phyloP scores from a whole-genome alignment of 2,329 filamentous ascomycete species.

The Periconia sp. region DNA sequence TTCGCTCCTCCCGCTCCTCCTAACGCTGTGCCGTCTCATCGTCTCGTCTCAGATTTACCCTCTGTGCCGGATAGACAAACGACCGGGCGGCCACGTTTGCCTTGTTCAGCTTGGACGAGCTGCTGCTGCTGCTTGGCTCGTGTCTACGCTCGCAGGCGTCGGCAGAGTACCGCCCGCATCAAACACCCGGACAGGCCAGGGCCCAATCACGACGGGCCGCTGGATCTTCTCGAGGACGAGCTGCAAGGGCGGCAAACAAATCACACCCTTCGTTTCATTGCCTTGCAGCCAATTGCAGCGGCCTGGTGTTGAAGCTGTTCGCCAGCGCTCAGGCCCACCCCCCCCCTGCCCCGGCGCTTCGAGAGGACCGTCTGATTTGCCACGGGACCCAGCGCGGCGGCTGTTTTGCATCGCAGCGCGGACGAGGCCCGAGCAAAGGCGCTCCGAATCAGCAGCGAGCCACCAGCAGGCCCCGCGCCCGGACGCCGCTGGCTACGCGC shows the following conservation, averaged over 20 bases:
- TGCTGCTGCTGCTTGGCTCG: conserved; percentile 18
- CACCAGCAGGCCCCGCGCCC: conserved; percentile 23
- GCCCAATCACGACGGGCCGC: conserved; percentile 33
- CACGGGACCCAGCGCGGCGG: conserved; percentile 24
- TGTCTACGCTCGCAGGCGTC: conserved; percentile 31
- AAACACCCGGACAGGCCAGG: conserved; percentile 24
- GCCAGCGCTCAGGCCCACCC: conserved; percentile 19
- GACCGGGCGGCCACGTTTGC: conserved; percentile 33
- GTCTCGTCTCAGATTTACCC: conserved; percentile 30
- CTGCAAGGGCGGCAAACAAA: conserved; percentile 45
- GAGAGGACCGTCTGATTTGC: conserved; percentile 26
- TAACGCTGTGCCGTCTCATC: conserved; percentile 27
- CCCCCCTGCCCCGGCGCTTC: conserved; percentile 37
- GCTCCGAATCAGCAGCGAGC: conserved; percentile 16
- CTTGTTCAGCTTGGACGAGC: conserved; percentile 22
- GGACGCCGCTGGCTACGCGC: conserved; percentile 24
- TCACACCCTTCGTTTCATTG: conserved; percentile 45
- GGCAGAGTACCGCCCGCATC: conserved; percentile 31
- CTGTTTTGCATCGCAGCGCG: conserved; percentile 34
- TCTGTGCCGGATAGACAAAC: conserved; percentile 25
- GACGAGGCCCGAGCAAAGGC: conserved; percentile 14
- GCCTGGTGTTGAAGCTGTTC: conserved; percentile 20
- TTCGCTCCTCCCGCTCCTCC: conserved; percentile 19
- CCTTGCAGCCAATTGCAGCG: conserved; percentile 27
- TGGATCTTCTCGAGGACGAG: conserved; percentile 21